These are phyloP conservation scores for Chaetomium tenue DNA, from an alignment of 495 filamentous ascomycete species.

Conservation along the genomic window DNA sequence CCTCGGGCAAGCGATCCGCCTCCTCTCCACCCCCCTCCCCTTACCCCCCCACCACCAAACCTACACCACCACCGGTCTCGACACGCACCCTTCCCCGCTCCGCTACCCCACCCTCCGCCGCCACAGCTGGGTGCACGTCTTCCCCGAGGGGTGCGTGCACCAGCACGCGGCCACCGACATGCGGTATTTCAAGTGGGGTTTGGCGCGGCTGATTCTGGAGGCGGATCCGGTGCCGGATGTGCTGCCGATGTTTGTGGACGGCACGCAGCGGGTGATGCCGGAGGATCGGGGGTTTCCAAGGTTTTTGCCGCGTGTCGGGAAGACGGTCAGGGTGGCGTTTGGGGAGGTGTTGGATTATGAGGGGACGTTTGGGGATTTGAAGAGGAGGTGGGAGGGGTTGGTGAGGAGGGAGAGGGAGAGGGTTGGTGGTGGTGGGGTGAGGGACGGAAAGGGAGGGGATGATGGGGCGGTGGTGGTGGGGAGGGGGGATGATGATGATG, in stretches of 20 bases:
- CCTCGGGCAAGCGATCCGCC: conserved; percentile 78
- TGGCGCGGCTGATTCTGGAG: conserved; percentile 86
- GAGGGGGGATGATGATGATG: conserved; percentile 33
- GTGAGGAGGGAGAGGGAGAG: conserved; percentile 35
- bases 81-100: conserved; percentile 59
- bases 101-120: conserved; percentile 50
- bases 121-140: conserved; percentile 87
- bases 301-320: conserved; percentile 72
- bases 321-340: conserved; percentile 71
- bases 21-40: conserved; percentile 62
- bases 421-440: background rate
- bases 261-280: conserved; percentile 79
- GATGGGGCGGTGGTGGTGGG: conserved; percentile 18
- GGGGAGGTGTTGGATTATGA: conserved; percentile 63
- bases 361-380: conserved; percentile 62
- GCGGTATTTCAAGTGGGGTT: conserved; percentile 97
- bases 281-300: conserved; percentile 76
- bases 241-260: conserved; percentile 92
- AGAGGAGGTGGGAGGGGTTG: conserved; percentile 65
- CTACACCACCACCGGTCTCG: conserved; percentile 61
- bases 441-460: conserved; percentile 5
- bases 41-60: conserved; percentile 37
- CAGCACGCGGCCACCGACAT: conserved; percentile 75
- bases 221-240: conserved; percentile 76
- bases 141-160: conserved; percentile 91